A percentile compares a stretch with the other conserved stretches of the same genome.
These are phyloP conservation scores for Scenedesmus sp. DNA, from an alignment of 163 green algal species.

Conservation along the genomic window DNA sequence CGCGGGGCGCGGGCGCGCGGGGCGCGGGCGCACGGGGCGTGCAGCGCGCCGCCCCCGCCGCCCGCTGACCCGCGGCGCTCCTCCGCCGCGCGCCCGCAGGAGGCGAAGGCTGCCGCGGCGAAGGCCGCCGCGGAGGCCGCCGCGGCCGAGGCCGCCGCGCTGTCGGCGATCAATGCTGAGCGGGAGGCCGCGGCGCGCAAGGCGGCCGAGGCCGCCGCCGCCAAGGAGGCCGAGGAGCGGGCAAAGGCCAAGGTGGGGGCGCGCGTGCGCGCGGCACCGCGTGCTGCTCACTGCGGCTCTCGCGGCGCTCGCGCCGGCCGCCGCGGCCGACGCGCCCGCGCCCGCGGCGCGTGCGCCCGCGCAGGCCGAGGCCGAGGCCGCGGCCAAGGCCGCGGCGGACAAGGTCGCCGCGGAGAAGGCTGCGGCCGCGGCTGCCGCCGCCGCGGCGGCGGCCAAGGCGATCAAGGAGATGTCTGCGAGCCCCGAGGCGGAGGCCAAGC, in stretches of 20 bases:
- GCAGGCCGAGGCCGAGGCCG: slow-evolving; percentile 9
- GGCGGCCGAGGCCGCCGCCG: slow-evolving; percentile 16
- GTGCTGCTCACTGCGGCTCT: background rate
- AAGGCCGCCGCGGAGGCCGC: slow-evolving; percentile 8
- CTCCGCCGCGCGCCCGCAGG: no score
- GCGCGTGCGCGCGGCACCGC: slow-evolving; percentile 11
- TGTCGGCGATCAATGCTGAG: slow-evolving; percentile 27
- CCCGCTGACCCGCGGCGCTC: no score
- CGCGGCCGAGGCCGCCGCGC: slow-evolving; percentile 27
- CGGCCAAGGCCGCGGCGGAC: slow-evolving; percentile 6
- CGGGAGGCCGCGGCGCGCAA: slow-evolving; percentile 24
- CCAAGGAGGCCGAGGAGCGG: slow-evolving; percentile 16
- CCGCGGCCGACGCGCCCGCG: no score
- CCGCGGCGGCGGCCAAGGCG: slow-evolving; percentile 16
- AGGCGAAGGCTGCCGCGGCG: no score
- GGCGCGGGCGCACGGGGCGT: no score
- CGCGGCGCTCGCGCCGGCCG: background rate
- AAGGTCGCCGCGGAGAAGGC: background rate
- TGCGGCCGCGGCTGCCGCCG: no score
- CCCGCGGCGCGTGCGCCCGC: background rate
- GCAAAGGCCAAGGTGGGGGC: slow-evolving; percentile 34
- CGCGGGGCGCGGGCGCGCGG: no score
- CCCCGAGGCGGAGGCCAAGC: slow-evolving; percentile 7
- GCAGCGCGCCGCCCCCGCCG: no score
- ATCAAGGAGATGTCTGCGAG: no score